These are phyloP conservation scores for Amphichorda felina DNA, from an alignment of 2,329 filamentous ascomycete genomes.

Conservation along the genomic window DNA sequence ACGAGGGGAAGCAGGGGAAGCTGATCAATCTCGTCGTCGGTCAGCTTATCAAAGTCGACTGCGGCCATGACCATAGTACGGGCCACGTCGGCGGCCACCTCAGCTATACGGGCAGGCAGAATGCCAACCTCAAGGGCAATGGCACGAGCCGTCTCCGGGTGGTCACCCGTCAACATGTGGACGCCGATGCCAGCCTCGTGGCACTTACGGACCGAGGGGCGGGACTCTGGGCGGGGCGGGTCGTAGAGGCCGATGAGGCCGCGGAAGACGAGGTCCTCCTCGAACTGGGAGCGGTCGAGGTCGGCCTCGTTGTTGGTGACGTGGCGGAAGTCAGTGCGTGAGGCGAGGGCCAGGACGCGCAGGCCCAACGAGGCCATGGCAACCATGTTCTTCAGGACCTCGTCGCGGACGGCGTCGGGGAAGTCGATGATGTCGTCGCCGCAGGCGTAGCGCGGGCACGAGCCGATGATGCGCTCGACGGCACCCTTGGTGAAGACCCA, in stretches of 20 bases:
- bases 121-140: constrained; percentile 55
- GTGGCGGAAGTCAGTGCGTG: constrained; percentile 6
- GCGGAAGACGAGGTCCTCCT: constrained; percentile 50
- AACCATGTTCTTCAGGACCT: constrained; percentile 58
- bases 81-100: constrained; percentile 39
- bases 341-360: constrained; percentile 55
- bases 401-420: constrained; percentile 37
- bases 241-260: constrained; percentile 65
- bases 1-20: constrained; percentile 51
- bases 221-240: constrained; percentile 57
- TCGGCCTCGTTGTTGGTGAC: constrained; percentile 37
- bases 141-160: constrained; percentile 51
- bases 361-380: constrained; percentile 53
- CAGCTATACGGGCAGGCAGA: constrained; percentile 36
- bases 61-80: constrained; percentile 55
- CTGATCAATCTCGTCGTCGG: constrained; percentile 48
- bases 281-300: constrained; percentile 40
- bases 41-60: constrained; percentile 54
- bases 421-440: constrained; percentile 32
- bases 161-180: constrained; percentile 61
- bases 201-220: constrained; percentile 42
- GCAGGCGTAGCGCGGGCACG: constrained; percentile 39
- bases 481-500: constrained; percentile 49
- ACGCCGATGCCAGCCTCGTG: constrained; percentile 51
- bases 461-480: constrained; percentile 54